Percentiles rank a stretch among this genome's conserved stretches.
phyloP scores from a whole-genome alignment of 225 moss, liverwort and hornwort species.

The Asterella californica region DNA sequence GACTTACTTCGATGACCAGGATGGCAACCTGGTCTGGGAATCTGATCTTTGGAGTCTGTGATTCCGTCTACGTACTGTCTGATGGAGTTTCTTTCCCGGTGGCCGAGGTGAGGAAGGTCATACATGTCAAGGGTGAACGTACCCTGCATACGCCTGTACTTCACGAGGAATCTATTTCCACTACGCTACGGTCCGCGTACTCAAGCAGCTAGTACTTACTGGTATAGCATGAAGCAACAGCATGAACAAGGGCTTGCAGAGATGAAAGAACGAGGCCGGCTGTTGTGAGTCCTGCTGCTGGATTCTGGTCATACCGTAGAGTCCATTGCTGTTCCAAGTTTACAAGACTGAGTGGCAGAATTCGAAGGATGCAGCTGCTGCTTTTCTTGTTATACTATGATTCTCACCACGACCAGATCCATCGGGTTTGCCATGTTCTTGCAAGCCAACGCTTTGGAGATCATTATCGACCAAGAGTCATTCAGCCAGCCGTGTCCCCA shows the following conservation, averaged over 20 bases:
- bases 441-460: not conserved
- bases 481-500: not conserved
- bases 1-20: constrained; percentile 39
- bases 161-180: not conserved
- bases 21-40: constrained; percentile 39
- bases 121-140: too few species aligned
- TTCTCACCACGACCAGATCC: not conserved
- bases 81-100: not conserved
- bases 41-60: constrained; percentile 45
- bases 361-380: not conserved
- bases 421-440: not conserved
- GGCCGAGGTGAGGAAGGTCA: not conserved
- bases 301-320: not conserved
- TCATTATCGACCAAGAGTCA: not conserved
- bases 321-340: not conserved
- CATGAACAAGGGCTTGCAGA: not conserved
- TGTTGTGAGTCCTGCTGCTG: not conserved
- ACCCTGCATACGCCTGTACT: not conserved
- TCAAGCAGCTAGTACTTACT: not conserved
- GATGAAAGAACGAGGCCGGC: not conserved
- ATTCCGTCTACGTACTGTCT: not conserved
- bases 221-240: not conserved
- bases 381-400: not conserved
- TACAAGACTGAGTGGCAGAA: not conserved
- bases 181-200: not conserved